Conservation (phyloP, 192 early-diverging fungal genomes). For the Haplosporangium gracile region DNA sequence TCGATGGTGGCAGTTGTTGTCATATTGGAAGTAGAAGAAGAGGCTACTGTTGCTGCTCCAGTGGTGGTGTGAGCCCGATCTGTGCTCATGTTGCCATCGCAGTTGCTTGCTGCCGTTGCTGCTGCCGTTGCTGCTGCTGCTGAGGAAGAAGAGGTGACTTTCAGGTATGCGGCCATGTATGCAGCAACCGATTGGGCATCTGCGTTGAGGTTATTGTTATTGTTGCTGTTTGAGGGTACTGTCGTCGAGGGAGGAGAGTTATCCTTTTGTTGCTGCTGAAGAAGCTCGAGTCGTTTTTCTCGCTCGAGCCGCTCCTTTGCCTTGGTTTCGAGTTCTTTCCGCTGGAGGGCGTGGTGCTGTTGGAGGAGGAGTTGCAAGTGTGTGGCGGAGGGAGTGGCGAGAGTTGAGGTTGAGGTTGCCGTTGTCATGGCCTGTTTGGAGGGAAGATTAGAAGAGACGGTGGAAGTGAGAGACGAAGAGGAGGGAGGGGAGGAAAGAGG, state of each 20-base stretch:
- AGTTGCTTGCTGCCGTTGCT: neutral
- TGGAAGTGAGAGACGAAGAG: neutral
- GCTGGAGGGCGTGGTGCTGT: conserved; percentile 49
- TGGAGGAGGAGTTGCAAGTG: conserved; percentile 50
- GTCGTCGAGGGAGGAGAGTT: neutral
- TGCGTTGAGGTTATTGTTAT: conserved; percentile 20
- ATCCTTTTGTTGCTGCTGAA: neutral
- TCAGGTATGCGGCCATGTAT: conserved; percentile 48
- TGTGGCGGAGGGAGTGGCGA: conserved; percentile 5
- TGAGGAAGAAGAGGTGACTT: neutral
- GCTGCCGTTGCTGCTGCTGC: neutral
- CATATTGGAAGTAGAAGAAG: neutral
- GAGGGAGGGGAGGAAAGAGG: neutral
- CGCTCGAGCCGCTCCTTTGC: conserved; percentile 25
- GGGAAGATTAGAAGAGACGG: neutral
- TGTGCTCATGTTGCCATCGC: neutral
- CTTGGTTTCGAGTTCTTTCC: conserved; percentile 31
- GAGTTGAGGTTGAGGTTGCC: conserved; percentile 3
- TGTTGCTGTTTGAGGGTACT: neutral
- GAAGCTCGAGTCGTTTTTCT: conserved; percentile 12
- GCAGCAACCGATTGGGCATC: conserved; percentile 54
- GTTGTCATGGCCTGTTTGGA: neutral
- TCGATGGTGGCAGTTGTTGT: conserved; percentile 7
- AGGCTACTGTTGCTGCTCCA: neutral
- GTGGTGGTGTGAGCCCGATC: conserved; percentile 20